A percentile compares a stretch with the other conserved stretches of the same genome.
Conservation (phyloP, 805 yeast species). For the Candida vartiovaarae region DNA sequence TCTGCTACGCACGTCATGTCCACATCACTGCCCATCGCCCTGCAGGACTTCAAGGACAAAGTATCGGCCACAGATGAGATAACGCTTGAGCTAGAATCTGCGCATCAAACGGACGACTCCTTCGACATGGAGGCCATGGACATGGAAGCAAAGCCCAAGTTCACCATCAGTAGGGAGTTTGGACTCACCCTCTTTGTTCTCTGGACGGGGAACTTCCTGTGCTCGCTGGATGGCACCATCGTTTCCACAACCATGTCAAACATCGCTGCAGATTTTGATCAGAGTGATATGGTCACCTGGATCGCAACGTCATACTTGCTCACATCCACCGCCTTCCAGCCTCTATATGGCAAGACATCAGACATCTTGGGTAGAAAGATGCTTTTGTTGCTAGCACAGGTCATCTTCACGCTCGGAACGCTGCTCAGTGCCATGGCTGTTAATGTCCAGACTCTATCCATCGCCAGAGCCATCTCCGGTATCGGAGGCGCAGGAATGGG, state of each 20-base stretch:
- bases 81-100: background rate
- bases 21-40: background rate
- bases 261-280: conserved; percentile 53
- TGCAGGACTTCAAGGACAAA: background rate
- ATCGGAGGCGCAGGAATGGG: conserved; percentile 53
- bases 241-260: conserved; percentile 52
- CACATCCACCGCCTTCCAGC: conserved; percentile 69
- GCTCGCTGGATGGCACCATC: conserved; percentile 53
- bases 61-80: background rate
- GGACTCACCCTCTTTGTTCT: conserved; percentile 22
- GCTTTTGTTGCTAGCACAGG: conserved; percentile 37
- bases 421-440: conserved; percentile 34
- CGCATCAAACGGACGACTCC: background rate
- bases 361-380: conserved; percentile 55
- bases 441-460: conserved; percentile 37
- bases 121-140: background rate
- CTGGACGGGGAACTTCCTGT: conserved; percentile 42
- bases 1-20: too few species aligned
- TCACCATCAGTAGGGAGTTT: conserved; percentile 10
- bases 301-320: conserved; percentile 66
- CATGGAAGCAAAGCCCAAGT: background rate
- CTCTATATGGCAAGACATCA: conserved; percentile 61
- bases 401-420: conserved; percentile 39
- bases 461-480: conserved; percentile 51
- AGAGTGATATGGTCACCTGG: conserved; percentile 51